Percentiles rank a stretch among this genome's conserved stretches.
Conservation (phyloP, 495 filamentous ascomycete species). For the Cudoniella acicularis region DNA sequence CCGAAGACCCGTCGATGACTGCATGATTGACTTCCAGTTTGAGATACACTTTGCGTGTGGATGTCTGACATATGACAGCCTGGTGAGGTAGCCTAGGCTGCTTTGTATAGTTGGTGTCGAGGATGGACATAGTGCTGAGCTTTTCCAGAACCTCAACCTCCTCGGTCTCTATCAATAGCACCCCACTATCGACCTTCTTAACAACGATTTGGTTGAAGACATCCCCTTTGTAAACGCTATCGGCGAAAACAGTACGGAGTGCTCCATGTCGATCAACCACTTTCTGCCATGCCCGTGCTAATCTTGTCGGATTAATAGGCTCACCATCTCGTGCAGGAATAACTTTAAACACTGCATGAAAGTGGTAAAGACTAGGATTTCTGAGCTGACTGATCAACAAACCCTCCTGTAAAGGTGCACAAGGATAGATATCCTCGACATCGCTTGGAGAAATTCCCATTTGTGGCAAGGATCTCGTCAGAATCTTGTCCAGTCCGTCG, state of each 20-base stretch:
- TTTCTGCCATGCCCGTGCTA: constrained; percentile 48
- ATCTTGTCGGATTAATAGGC: constrained; percentile 34
- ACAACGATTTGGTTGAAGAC: constrained; percentile 52
- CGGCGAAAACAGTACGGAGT: constrained; percentile 52
- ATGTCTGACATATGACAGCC: constrained; percentile 40
- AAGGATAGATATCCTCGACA: constrained; percentile 64
- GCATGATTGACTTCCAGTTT: constrained; percentile 57
- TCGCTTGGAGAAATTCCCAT: constrained; percentile 40
- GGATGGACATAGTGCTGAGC: not conserved
- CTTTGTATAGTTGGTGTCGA: not conserved
- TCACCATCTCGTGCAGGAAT: constrained; percentile 7
- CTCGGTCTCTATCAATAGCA: not conserved
- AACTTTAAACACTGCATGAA: constrained; percentile 5
- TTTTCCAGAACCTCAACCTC: not conserved
- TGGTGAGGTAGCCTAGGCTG: constrained; percentile 40
- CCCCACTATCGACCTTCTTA: constrained; percentile 30
- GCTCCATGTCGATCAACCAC: constrained; percentile 51
- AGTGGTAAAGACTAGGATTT: constrained; percentile 44
- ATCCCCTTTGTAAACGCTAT: constrained; percentile 48
- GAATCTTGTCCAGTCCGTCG: constrained; percentile 15
- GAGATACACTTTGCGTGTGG: constrained; percentile 35
- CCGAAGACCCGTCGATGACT: constrained; percentile 39
- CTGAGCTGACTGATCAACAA: constrained; percentile 56
- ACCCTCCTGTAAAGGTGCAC: constrained; percentile 64
- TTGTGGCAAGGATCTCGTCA: constrained; percentile 41